Percentiles rank a stretch among this genome's conserved stretches.
Evolutionary conservation across 345 rosid genomes (phyloP).

Genomic region (Brassica cretica): DNA sequence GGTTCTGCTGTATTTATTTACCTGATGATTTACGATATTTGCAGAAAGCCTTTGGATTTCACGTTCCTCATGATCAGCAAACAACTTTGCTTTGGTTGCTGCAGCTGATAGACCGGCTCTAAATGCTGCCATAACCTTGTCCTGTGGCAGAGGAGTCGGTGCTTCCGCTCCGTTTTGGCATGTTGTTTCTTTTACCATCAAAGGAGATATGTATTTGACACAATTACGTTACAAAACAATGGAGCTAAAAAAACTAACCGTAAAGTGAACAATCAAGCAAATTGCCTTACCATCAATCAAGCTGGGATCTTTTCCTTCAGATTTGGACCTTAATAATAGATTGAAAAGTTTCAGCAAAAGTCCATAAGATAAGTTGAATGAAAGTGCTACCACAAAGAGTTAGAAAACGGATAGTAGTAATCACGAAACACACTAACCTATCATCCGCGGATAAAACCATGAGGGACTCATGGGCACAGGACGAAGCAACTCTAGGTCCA

Average conservation of each 20-base stretch:
- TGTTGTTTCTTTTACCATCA: constrained; percentile 45
- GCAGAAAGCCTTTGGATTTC: constrained; percentile 98
- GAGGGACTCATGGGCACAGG: constrained; percentile 96
- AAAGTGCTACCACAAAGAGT: background rate
- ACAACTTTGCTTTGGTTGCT: constrained; percentile 90
- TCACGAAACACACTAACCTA: constrained; percentile 52
- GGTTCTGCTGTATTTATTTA: constrained; percentile 18
- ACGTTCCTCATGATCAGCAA: constrained; percentile 98
- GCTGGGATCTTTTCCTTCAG: constrained; percentile 55
- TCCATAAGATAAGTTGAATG: constrained; percentile 12
- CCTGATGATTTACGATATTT: constrained; percentile 94
- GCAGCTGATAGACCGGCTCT: constrained; percentile 93
- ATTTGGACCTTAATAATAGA: constrained; percentile 57
- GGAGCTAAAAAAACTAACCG: background rate
- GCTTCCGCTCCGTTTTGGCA: constrained; percentile 55
- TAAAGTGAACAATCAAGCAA: constrained; percentile 18
- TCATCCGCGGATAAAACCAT: constrained; percentile 69
- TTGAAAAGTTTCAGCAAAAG: constrained; percentile 22
- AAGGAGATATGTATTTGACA: constrained; percentile 23
- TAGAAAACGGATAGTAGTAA: background rate
- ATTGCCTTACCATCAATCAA: constrained; percentile 36
- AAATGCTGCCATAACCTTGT: constrained; percentile 75
- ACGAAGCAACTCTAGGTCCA: constrained; percentile 99
- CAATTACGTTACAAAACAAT: constrained; percentile 9
- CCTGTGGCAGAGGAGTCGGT: constrained; percentile 54